These are phyloP conservation scores for Arthrobotrys conoides DNA, from an alignment of 2,329 filamentous ascomycete species.

Conservation along the genomic window DNA sequence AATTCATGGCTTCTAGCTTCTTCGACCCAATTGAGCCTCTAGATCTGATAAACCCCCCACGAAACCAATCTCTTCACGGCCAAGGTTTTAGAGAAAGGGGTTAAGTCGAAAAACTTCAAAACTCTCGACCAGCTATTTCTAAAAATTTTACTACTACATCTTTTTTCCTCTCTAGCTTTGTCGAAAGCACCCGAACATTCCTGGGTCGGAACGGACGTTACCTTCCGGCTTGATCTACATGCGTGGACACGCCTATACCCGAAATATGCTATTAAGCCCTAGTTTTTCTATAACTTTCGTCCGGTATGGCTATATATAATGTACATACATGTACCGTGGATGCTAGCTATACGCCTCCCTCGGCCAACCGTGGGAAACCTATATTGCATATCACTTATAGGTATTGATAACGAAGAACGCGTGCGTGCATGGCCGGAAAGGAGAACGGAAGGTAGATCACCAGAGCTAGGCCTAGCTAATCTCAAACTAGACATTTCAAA, in stretches of 20 bases:
- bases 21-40: background rate
- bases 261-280: background rate
- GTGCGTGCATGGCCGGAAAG: background rate
- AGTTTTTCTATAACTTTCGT: constrained; percentile 1
- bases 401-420: background rate
- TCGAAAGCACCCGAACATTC: background rate
- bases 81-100: background rate
- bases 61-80: constrained; percentile 1
- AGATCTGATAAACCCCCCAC: background rate
- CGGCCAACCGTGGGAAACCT: background rate
- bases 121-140: background rate
- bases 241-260: background rate
- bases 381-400: constrained; percentile 13
- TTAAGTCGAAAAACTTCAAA: background rate
- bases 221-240: constrained; percentile 12
- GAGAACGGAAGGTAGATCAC: background rate
- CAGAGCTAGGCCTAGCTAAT: background rate
- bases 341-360: background rate
- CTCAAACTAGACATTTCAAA: background rate
- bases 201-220: constrained; percentile 1
- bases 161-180: background rate
- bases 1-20: background rate
- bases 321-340: too few relatives aligned
- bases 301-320: background rate
- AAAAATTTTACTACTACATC: too few relatives aligned